Conservation (phyloP, 257 asterid species). For the Forsythia suspensa region DNA sequence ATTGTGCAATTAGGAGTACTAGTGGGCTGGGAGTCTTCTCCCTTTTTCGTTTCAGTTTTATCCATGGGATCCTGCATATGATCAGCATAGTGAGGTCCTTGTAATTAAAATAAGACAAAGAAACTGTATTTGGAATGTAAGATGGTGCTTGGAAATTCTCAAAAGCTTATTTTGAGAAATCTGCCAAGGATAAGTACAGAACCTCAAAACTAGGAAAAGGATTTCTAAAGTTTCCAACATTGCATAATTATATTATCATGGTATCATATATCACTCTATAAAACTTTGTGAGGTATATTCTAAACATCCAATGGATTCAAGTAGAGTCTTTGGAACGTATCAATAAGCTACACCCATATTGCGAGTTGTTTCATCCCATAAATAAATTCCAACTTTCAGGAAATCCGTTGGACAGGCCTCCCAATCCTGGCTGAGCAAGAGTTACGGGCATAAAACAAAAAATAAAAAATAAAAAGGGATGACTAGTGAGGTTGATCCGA, state of each 20-base stretch:
- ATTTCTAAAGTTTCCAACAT: neutral
- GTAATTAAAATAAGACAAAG: neutral
- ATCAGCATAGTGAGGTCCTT: neutral
- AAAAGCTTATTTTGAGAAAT: neutral
- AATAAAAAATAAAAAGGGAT: neutral
- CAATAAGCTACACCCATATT: neutral
- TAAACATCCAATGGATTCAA: neutral
- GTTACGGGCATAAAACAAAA: neutral
- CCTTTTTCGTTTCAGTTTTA: slow-evolving; percentile 19
- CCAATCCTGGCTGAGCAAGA: neutral
- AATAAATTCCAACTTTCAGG: neutral
- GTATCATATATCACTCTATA: neutral
- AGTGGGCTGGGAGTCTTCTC: slow-evolving; percentile 22
- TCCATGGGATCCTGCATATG: slow-evolving; percentile 41
- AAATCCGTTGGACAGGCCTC: neutral
- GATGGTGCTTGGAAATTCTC: neutral
- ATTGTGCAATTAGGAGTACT: slow-evolving; percentile 26
- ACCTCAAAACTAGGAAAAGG: neutral
- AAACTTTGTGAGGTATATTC: neutral
- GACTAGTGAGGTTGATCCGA: neutral
- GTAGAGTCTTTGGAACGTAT: neutral
- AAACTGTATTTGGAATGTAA: neutral
- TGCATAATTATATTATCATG: neutral
- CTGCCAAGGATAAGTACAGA: neutral
- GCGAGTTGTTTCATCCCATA: neutral